Percentiles rank a stretch among this genome's conserved stretches.
Evolutionary conservation across 257 asterid species (phyloP).

Genomic region (Misopates orontium): DNA sequence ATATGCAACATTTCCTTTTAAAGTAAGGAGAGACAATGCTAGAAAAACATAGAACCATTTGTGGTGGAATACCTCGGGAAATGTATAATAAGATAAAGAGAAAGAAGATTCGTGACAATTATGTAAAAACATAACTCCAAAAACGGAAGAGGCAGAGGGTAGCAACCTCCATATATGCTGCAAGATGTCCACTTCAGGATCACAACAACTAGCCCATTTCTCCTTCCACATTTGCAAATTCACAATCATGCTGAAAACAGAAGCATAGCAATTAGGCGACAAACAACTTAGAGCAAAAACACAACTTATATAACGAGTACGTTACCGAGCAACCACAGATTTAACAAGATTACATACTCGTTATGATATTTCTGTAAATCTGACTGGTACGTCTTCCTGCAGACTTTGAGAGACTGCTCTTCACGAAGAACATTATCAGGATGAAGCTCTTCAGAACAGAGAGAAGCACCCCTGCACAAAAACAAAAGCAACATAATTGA

Average conservation of each 20-base stretch:
- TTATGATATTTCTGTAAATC: slow-evolving; percentile 67
- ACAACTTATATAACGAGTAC: not conserved
- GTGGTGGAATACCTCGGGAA: no score
- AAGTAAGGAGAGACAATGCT: slow-evolving; percentile 8
- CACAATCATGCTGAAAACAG: slow-evolving; percentile 47
- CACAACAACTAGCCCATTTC: slow-evolving; percentile 43
- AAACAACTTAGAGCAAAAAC: slow-evolving; percentile 29
- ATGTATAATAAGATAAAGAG: no score
- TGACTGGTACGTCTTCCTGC: slow-evolving; percentile 60
- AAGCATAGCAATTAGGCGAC: slow-evolving; percentile 19
- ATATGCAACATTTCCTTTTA: slow-evolving; percentile 4
- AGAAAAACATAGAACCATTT: not conserved
- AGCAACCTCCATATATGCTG: slow-evolving; percentile 48
- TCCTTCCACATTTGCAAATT: slow-evolving; percentile 47
- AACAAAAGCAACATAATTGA: not conserved
- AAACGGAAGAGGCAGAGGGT: not conserved
- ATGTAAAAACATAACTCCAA: not conserved
- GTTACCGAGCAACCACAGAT: slow-evolving; percentile 8
- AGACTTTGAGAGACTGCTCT: slow-evolving; percentile 58
- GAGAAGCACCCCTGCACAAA: slow-evolving; percentile 71
- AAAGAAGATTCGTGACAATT: no score
- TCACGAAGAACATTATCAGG: slow-evolving; percentile 66
- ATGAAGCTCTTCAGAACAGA: slow-evolving; percentile 78
- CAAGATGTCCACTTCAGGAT: slow-evolving; percentile 47
- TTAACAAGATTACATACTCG: slow-evolving; percentile 49